Conservation (phyloP, 129 eudicot genomes). For the carrot (Daucus carota) region DNA sequence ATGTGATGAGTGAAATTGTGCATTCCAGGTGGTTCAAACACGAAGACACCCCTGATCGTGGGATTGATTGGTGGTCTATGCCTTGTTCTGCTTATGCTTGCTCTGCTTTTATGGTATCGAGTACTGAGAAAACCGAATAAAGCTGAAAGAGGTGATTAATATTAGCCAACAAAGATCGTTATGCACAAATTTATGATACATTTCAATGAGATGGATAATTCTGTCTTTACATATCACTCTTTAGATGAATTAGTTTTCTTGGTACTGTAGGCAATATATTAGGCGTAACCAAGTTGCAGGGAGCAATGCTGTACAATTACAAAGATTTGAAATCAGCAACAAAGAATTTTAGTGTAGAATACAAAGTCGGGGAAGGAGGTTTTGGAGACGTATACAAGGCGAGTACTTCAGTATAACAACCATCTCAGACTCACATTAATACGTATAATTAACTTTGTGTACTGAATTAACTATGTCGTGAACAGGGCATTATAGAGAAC, state of each 20-base stretch:
- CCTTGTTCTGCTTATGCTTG: conserved; percentile 12
- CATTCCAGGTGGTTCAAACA: conserved; percentile 30
- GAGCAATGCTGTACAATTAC: conserved; percentile 14
- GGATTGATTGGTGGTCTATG: conserved; percentile 27
- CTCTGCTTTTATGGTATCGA: conserved; percentile 11
- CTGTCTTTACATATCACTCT: not conserved
- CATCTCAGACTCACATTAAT: not conserved
- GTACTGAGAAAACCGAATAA: conserved; percentile 16
- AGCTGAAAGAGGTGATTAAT: conserved; percentile 19
- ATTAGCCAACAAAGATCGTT: not conserved
- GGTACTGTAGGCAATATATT: conserved; percentile 21
- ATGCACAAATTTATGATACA: not conserved
- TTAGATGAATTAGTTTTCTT: not conserved
- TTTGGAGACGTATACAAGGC: conserved; percentile 32
- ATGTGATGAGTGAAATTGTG: not conserved
- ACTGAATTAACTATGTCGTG: too few relatives aligned
- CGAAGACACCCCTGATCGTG: conserved; percentile 11
- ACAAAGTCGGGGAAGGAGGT: conserved; percentile 39
- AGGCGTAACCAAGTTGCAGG: conserved; percentile 37
- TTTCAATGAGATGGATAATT: not conserved
- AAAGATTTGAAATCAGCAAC: conserved; percentile 10
- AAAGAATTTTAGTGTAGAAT: conserved; percentile 23
- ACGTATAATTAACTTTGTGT: too few relatives aligned
- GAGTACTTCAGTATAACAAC: not conserved
- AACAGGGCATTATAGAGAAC: conserved; percentile 30